Conservation (phyloP, 2,329 filamentous ascomycete genomes). For the Penicillium rolfsii region DNA sequence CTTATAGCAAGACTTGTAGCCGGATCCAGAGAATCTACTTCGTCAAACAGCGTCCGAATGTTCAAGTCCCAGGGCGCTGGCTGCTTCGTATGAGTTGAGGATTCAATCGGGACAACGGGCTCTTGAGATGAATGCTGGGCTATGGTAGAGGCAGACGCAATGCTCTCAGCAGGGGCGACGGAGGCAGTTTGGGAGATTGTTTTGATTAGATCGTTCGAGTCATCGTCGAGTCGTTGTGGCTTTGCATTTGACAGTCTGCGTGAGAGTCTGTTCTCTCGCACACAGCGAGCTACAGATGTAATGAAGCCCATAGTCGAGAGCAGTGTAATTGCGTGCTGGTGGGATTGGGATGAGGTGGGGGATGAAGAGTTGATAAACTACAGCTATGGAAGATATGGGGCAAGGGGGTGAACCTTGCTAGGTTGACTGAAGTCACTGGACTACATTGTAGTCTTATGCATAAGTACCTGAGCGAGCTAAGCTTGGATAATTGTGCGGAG, state of each 20-base stretch:
- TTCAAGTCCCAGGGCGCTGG: slow-evolving; percentile 17
- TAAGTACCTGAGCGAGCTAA: background rate
- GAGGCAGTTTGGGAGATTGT: slow-evolving; percentile 20
- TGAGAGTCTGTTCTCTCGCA: slow-evolving; percentile 24
- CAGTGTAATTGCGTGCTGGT: background rate
- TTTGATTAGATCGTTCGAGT: slow-evolving; percentile 28
- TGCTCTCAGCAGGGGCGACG: slow-evolving; percentile 16
- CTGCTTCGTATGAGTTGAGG: slow-evolving; percentile 13
- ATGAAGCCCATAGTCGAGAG: slow-evolving; percentile 26
- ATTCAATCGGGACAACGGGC: slow-evolving; percentile 17
- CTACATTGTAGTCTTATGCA: slow-evolving; percentile 13
- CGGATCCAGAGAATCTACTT: slow-evolving; percentile 14
- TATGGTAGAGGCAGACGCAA: slow-evolving; percentile 22
- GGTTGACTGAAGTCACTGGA: slow-evolving; percentile 9
- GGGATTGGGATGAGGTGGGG: slow-evolving; percentile 1
- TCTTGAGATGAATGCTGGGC: slow-evolving; percentile 18
- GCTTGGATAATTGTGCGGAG: background rate
- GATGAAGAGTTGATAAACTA: slow-evolving; percentile 16
- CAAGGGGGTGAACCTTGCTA: slow-evolving; percentile 15
- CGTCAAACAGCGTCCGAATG: slow-evolving; percentile 23
- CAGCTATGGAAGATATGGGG: slow-evolving; percentile 15
- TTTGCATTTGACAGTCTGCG: slow-evolving; percentile 20
- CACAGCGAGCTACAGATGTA: slow-evolving; percentile 20
- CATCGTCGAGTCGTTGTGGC: slow-evolving; percentile 23
- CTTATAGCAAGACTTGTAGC: slow-evolving; percentile 9